A percentile compares a stretch with the other conserved stretches of the same genome.
phyloP scores from a whole-genome alignment of 306 rosid genomes.

The Quercus ilex region DNA sequence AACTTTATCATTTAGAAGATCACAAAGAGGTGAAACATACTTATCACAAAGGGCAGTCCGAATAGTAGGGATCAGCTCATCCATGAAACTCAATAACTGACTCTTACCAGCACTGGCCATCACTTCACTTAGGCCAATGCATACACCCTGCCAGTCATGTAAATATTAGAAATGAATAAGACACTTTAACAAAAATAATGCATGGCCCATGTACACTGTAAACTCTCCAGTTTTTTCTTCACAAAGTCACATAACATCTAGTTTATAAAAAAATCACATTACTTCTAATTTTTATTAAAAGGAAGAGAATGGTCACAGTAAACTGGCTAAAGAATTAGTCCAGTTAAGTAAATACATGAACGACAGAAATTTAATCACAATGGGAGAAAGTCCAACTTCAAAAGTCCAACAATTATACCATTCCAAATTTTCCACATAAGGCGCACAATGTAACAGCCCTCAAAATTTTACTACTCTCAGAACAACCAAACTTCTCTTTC shows the following conservation, averaged over 20 bases:
- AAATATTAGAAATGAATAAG: constrained; percentile 9
- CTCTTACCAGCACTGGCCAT: constrained; percentile 92
- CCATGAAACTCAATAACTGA: constrained; percentile 93
- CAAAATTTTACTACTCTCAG: neutral
- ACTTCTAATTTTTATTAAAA: neutral
- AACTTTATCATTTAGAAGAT: constrained; percentile 7
- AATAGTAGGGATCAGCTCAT: constrained; percentile 87
- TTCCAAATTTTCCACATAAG: neutral
- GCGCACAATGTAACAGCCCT: neutral
- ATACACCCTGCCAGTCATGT: constrained; percentile 68
- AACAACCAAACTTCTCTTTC: neutral
- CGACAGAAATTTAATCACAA: too few species aligned
- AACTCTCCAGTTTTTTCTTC: neutral
- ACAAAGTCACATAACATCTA: neutral
- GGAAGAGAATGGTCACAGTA: neutral
- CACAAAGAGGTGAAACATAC: constrained; percentile 35
- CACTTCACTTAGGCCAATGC: constrained; percentile 97
- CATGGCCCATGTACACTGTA: neutral
- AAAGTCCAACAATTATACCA: too few species aligned
- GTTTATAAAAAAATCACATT: too few species aligned
- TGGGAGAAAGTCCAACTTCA: too few species aligned
- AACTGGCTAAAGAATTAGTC: neutral
- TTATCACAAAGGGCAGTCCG: constrained; percentile 95
- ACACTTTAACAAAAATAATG: neutral
- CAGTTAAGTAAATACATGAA: neutral